phyloP scores from a whole-genome alignment of 768 basidiomycete genomes.

The Leccinum olivaceopallidum region DNA sequence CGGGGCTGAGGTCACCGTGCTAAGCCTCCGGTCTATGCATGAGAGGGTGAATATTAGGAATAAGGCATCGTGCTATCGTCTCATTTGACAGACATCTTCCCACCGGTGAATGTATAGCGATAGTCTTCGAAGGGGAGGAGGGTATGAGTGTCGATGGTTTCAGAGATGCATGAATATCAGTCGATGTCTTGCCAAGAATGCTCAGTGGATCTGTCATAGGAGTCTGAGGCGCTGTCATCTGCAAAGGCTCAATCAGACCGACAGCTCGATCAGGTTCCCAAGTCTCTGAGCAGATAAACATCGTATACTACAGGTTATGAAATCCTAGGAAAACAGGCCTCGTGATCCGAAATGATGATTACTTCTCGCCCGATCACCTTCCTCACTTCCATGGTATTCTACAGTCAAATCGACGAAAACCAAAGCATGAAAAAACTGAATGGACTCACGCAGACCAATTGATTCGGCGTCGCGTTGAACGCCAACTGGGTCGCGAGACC shows the following conservation, averaged over 20 bases:
- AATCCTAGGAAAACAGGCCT: slow-evolving; percentile 41
- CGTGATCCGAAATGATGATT: slow-evolving; percentile 69
- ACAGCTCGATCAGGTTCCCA: neutral
- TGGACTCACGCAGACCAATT: slow-evolving; percentile 75
- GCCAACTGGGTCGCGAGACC: slow-evolving; percentile 35
- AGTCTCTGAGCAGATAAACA: neutral
- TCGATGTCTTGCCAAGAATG: neutral
- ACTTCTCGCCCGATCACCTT: slow-evolving; percentile 72
- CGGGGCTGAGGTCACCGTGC: too few species aligned
- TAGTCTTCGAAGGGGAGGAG: too few species aligned
- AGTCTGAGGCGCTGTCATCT: neutral
- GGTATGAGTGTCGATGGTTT: too few species aligned
- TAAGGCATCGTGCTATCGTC: too few species aligned
- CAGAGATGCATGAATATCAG: too few species aligned
- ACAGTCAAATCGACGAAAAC: neutral
- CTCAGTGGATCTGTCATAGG: neutral
- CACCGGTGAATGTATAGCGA: too few species aligned
- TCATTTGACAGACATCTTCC: too few species aligned
- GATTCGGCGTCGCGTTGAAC: slow-evolving; percentile 72
- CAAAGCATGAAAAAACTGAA: slow-evolving; percentile 2
- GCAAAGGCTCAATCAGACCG: neutral
- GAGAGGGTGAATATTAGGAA: too few species aligned
- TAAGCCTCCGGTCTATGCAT: too few species aligned
- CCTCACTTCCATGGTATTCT: slow-evolving; percentile 62
- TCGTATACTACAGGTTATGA: slow-evolving; percentile 14